These are phyloP conservation scores for Aphanocladium album DNA, from an alignment of 2,329 filamentous ascomycete genomes.

Conservation along the genomic window DNA sequence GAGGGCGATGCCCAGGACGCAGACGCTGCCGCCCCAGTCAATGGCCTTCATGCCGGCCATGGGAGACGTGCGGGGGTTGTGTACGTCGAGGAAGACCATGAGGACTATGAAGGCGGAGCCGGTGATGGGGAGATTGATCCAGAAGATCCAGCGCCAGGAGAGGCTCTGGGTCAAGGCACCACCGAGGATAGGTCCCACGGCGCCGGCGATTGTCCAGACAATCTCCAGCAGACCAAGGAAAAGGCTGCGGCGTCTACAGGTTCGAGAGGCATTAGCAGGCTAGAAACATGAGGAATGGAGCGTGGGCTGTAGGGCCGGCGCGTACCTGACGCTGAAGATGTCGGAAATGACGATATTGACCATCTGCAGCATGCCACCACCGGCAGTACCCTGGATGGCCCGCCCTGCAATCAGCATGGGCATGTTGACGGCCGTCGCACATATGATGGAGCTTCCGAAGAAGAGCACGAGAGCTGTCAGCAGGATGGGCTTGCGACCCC, in stretches of 20 bases:
- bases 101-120: conserved; percentile 54
- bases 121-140: conserved; percentile 50
- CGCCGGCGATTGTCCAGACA: conserved; percentile 61
- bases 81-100: conserved; percentile 59
- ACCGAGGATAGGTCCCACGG: conserved; percentile 59
- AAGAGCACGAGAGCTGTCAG: conserved; percentile 42
- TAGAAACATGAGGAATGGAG: conserved; percentile 24
- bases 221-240: conserved; percentile 62
- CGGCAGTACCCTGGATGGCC: conserved; percentile 44
- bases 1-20: conserved; percentile 58
- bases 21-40: conserved; percentile 56
- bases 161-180: conserved; percentile 60
- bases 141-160: conserved; percentile 43
- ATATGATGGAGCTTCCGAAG: conserved; percentile 43
- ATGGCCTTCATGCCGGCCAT: conserved; percentile 56
- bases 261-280: too few species aligned
- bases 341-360: conserved; percentile 48
- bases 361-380: conserved; percentile 43
- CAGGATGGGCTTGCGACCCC: conserved; percentile 48
- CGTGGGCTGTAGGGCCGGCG: conserved; percentile 12
- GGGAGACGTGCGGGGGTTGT: conserved; percentile 60
- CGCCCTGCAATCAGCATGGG: conserved; percentile 42
- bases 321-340: conserved; percentile 38
- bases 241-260: conserved; percentile 28
- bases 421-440: conserved; percentile 39